Evolutionary conservation across 495 filamentous ascomycete species (phyloP).

Genomic region (Monascus purpureus): DNA sequence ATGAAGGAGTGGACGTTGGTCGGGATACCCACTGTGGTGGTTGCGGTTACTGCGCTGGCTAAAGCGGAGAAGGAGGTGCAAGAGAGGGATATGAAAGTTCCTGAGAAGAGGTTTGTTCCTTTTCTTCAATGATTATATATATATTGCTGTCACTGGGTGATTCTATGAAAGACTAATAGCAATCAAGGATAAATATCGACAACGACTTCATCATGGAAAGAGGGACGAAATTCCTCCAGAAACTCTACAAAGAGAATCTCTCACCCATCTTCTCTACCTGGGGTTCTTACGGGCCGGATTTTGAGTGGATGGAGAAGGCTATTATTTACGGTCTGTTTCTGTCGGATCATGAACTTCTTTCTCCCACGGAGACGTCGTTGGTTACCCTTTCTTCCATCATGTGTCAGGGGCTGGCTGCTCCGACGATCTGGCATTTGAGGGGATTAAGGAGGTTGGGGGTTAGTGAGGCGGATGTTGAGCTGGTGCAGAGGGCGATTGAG

Average conservation of each 20-base stretch:
- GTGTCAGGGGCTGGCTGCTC: conserved; percentile 31
- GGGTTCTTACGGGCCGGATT: conserved; percentile 6
- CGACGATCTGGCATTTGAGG: conserved; percentile 38
- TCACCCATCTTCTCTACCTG: conserved; percentile 7
- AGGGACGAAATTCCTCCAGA: conserved; percentile 7
- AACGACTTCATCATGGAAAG: conserved; percentile 2
- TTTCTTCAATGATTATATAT: neutral
- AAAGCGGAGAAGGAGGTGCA: conserved; percentile 6
- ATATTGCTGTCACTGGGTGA: neutral
- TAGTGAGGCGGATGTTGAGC: conserved; percentile 26
- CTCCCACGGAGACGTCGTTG: conserved; percentile 32
- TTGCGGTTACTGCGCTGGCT: conserved; percentile 5
- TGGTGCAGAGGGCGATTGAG: conserved; percentile 8
- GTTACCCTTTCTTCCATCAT: conserved; percentile 35
- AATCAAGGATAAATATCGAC: conserved; percentile 4
- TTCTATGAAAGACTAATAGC: too few species aligned
- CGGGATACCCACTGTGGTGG: conserved; percentile 8
- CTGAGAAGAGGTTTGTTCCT: conserved; percentile 2
- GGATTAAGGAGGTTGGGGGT: conserved; percentile 31
- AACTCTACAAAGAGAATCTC: conserved; percentile 8
- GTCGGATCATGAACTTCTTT: conserved; percentile 30
- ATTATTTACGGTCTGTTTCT: conserved; percentile 41
- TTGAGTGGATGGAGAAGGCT: conserved; percentile 8
- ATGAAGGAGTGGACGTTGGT: conserved; percentile 12
- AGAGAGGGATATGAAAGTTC: conserved; percentile 3